Percentiles rank a stretch among this genome's conserved stretches.
These are phyloP conservation scores for Penicillium italicum DNA, from an alignment of 2,329 filamentous ascomycete species.

Conservation along the genomic window DNA sequence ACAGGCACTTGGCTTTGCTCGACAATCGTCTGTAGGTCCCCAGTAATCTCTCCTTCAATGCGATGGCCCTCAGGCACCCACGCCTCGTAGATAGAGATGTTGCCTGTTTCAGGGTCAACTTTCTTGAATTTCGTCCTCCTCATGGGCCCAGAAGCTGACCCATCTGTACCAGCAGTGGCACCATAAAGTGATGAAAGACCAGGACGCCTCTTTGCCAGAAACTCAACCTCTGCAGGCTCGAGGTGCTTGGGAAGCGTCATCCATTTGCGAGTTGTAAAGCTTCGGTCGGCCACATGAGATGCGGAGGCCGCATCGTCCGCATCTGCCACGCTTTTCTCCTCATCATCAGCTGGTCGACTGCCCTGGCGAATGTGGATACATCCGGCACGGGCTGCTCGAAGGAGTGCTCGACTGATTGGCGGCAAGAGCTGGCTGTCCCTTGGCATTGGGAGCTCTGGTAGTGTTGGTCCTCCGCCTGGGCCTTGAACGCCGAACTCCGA, in stretches of 20 bases:
- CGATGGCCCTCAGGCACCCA: constrained; percentile 74
- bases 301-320: constrained; percentile 31
- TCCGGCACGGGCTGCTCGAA: constrained; percentile 76
- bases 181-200: constrained; percentile 55
- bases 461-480: constrained; percentile 30
- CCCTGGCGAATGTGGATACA: constrained; percentile 68
- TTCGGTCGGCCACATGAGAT: constrained; percentile 40
- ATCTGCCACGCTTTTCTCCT: constrained; percentile 37
- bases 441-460: constrained; percentile 81
- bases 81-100: constrained; percentile 78
- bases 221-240: constrained; percentile 59
- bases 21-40: constrained; percentile 48
- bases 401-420: constrained; percentile 74
- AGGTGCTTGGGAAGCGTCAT: constrained; percentile 53
- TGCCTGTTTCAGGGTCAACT: constrained; percentile 70
- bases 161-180: constrained; percentile 26
- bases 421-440: constrained; percentile 76
- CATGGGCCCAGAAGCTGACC: constrained; percentile 52
- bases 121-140: constrained; percentile 77
- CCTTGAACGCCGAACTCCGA: constrained; percentile 33
- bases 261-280: constrained; percentile 58
- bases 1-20: constrained; percentile 39
- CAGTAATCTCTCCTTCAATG: constrained; percentile 76
- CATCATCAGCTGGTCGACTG: constrained; percentile 40
- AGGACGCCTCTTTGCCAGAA: constrained; percentile 59